Conservation (phyloP, 2,329 filamentous ascomycete species). For the Xylaria hypoxylon region DNA sequence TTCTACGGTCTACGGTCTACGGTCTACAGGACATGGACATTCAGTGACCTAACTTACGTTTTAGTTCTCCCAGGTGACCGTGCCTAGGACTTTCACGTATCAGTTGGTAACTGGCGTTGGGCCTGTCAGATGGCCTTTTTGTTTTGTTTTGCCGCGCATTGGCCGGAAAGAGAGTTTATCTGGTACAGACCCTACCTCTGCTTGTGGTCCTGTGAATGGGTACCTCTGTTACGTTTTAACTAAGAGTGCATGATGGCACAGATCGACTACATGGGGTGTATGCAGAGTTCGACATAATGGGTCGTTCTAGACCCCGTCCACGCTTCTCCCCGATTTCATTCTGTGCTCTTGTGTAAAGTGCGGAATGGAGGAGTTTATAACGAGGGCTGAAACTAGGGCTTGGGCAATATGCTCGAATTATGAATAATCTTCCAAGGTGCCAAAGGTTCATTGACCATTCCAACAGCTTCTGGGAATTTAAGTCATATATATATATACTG, state of each 20-base stretch:
- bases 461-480: too few relatives aligned
- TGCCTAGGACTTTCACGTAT: conserved; percentile 17
- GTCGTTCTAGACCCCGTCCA: conserved; percentile 38
- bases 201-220: conserved; percentile 29
- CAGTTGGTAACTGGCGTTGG: conserved; percentile 13
- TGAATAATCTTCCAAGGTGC: too few relatives aligned
- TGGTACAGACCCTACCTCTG: conserved; percentile 27
- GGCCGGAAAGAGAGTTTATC: conserved; percentile 27
- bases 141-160: conserved; percentile 28
- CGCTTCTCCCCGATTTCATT: conserved; percentile 29
- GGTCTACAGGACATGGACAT: conserved; percentile 37
- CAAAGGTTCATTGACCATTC: too few relatives aligned
- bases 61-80: conserved; percentile 12
- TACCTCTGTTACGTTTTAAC: conserved; percentile 36
- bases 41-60: conserved; percentile 31
- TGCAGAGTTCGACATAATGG: conserved; percentile 34
- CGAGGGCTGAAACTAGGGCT: too few relatives aligned
- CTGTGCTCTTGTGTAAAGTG: conserved; percentile 20
- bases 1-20: conserved; percentile 16
- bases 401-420: too few relatives aligned
- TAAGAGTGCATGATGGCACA: conserved; percentile 38
- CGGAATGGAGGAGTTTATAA: too few relatives aligned
- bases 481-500: too few relatives aligned
- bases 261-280: conserved; percentile 35
- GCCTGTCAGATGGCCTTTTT: neutral